Conservation (phyloP, 2,329 filamentous ascomycete genomes). For the Pestalotiopsis fici region DNA sequence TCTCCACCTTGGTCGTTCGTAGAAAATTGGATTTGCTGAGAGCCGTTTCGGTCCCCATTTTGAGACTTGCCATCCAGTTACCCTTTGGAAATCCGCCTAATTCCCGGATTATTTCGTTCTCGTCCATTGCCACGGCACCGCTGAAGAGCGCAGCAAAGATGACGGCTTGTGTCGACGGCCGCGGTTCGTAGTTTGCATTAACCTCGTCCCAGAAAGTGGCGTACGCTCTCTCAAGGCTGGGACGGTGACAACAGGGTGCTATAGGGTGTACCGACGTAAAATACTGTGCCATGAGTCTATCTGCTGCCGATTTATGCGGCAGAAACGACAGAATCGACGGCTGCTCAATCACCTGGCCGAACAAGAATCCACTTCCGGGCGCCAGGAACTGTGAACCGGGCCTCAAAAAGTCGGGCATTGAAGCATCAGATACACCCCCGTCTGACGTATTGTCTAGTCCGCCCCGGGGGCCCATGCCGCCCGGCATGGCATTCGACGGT, state of each 20-base stretch:
- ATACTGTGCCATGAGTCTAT: slow-evolving; percentile 67
- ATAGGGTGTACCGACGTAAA: slow-evolving; percentile 69
- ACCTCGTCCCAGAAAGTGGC: slow-evolving; percentile 66
- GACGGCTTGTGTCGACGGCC: slow-evolving; percentile 65
- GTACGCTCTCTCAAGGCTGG: slow-evolving; percentile 67
- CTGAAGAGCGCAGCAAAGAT: slow-evolving; percentile 72
- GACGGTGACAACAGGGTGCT: slow-evolving; percentile 66
- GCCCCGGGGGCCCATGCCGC: slow-evolving; percentile 18
- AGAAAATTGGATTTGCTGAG: slow-evolving; percentile 71
- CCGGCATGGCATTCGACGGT: slow-evolving; percentile 15
- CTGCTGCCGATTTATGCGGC: slow-evolving; percentile 57
- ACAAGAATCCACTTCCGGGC: slow-evolving; percentile 68
- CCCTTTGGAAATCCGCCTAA: slow-evolving; percentile 58
- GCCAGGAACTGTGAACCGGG: slow-evolving; percentile 68
- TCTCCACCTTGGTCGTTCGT: slow-evolving; percentile 70
- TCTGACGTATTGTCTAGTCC: slow-evolving; percentile 24
- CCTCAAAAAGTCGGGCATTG: slow-evolving; percentile 56
- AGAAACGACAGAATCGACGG: slow-evolving; percentile 60
- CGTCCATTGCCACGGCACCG: slow-evolving; percentile 66
- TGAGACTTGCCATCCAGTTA: slow-evolving; percentile 62
- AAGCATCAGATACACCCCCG: slow-evolving; percentile 22
- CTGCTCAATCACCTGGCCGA: slow-evolving; percentile 51
- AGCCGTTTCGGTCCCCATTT: slow-evolving; percentile 66
- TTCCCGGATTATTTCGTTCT: slow-evolving; percentile 49
- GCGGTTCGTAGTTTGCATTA: slow-evolving; percentile 59